Conservation (phyloP, 345 rosid species). For the Laguncularia racemosa region DNA sequence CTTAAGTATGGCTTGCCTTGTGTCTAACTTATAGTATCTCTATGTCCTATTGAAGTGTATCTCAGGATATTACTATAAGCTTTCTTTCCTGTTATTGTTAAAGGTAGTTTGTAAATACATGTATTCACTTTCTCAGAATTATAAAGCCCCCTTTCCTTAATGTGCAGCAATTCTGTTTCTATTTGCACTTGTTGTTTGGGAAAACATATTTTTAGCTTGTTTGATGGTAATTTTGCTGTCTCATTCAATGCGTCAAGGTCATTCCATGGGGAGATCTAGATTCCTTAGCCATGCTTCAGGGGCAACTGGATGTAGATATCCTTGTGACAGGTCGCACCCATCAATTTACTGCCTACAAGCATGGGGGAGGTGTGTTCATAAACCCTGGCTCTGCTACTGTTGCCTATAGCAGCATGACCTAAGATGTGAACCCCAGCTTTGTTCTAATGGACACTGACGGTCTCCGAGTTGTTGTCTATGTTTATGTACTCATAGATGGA, state of each 20-base stretch:
- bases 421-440: slow-evolving; percentile 87
- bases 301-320: slow-evolving; percentile 91
- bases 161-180: too few species aligned
- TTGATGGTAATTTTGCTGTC: neutral
- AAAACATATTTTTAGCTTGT: neutral
- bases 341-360: slow-evolving; percentile 95
- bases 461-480: slow-evolving; percentile 86
- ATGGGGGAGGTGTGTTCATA: slow-evolving; percentile 89
- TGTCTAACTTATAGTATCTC: too few species aligned
- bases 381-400: slow-evolving; percentile 96
- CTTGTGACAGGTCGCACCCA: slow-evolving; percentile 93
- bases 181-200: too few species aligned
- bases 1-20: too few species aligned
- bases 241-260: slow-evolving; percentile 34
- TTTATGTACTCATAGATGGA: slow-evolving; percentile 87
- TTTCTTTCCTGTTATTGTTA: too few species aligned
- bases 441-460: slow-evolving; percentile 97
- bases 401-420: slow-evolving; percentile 78
- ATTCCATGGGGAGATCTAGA: slow-evolving; percentile 98
- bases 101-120: too few species aligned
- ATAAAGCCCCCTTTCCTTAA: too few species aligned
- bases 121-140: too few species aligned
- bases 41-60: too few species aligned
- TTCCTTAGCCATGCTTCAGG: slow-evolving; percentile 88
- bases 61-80: too few species aligned